Percentiles rank a stretch among this genome's conserved stretches.
These are phyloP conservation scores for Penicillium italicum DNA, from an alignment of 2,329 filamentous ascomycete genomes.

Conservation along the genomic window DNA sequence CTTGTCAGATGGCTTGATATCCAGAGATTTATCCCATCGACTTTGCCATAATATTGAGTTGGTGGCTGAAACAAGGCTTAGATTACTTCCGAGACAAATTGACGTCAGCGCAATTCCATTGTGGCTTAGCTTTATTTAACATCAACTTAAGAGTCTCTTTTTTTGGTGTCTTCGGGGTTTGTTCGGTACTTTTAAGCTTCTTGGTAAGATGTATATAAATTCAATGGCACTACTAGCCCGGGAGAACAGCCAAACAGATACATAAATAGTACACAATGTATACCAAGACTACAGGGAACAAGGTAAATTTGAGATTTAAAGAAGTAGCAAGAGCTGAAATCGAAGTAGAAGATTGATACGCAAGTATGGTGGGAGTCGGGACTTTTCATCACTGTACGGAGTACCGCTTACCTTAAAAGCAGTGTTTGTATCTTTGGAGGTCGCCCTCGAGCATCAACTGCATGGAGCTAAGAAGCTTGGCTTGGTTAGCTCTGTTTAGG, in stretches of 20 bases:
- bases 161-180: no score
- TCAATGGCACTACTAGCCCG: no score
- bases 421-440: neutral
- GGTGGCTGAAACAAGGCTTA: neutral
- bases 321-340: neutral
- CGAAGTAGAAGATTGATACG: neutral
- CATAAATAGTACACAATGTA: no score
- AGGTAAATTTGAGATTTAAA: neutral
- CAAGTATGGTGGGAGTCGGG: neutral
- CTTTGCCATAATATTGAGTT: neutral
- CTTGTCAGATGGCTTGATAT: no score
- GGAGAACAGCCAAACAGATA: no score
- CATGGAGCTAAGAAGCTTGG: neutral
- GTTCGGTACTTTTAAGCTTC: no score
- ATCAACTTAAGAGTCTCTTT: no score
- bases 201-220: no score
- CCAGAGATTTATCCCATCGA: no score
- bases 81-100: neutral
- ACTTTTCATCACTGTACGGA: no score
- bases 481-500: neutral
- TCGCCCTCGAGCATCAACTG: neutral
- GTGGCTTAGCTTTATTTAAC: no score
- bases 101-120: neutral
- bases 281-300: neutral
- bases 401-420: neutral